phyloP scores from a whole-genome alignment of 2,329 filamentous ascomycete species.

The Verticillium nonalfalfae region DNA sequence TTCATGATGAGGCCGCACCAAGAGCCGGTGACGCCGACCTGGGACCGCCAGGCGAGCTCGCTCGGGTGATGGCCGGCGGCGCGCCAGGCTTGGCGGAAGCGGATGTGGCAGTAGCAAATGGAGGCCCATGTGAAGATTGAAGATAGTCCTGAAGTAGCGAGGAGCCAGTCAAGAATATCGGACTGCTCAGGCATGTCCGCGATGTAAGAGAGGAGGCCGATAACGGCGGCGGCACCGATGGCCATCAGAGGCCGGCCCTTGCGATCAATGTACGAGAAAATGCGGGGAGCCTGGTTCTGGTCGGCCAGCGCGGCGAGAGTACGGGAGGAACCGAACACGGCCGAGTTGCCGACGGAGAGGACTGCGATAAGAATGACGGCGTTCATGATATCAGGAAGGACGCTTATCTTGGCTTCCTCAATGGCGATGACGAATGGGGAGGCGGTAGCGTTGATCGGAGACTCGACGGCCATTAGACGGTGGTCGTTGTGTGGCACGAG shows the following conservation, averaged over 20 bases:
- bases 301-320: conserved; percentile 87
- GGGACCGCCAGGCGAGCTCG: conserved; percentile 76
- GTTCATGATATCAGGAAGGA: conserved; percentile 86
- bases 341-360: conserved; percentile 84
- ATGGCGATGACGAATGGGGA: conserved; percentile 95
- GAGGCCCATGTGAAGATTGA: conserved; percentile 75
- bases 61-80: conserved; percentile 60
- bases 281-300: conserved; percentile 71
- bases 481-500: conserved; percentile 68
- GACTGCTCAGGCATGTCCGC: conserved; percentile 54
- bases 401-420: conserved; percentile 71
- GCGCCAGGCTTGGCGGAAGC: conserved; percentile 79
- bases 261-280: conserved; percentile 77
- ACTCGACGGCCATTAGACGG: conserved; percentile 51
- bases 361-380: conserved; percentile 89
- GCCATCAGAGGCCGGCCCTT: conserved; percentile 73
- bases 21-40: conserved; percentile 72
- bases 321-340: conserved; percentile 85
- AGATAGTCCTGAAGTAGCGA: conserved; percentile 63
- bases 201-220: conserved; percentile 75
- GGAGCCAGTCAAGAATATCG: conserved; percentile 69
- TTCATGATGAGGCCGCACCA: conserved; percentile 77
- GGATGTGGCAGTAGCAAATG: conserved; percentile 87
- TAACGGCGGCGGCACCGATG: conserved; percentile 57
- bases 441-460: conserved; percentile 52